phyloP scores from a whole-genome alignment of 345 rosid species.

The Hirschfeldia incana region DNA sequence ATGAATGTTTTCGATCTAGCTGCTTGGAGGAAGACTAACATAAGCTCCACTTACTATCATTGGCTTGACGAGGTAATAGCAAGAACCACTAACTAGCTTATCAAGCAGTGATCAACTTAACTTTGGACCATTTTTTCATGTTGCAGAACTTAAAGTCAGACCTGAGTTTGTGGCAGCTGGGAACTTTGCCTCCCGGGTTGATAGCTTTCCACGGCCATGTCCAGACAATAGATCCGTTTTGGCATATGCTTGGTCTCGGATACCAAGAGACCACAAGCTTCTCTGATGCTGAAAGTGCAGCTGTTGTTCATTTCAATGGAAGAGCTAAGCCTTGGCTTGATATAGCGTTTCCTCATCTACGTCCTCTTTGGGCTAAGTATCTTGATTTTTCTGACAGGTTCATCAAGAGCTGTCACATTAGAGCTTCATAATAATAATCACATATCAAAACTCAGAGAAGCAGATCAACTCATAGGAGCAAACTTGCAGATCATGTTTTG shows the following conservation, averaged over 20 bases:
- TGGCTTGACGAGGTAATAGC: conserved; percentile 83
- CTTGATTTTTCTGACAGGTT: conserved; percentile 83
- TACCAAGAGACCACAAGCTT: conserved; percentile 81
- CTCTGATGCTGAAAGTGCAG: conserved; percentile 66
- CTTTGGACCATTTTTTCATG: not conserved
- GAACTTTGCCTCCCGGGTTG: conserved; percentile 89
- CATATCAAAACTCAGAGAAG: conserved; percentile 35
- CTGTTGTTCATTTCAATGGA: conserved; percentile 91
- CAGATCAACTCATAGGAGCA: conserved; percentile 32
- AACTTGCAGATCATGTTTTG: conserved; percentile 30
- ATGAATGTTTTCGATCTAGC: conserved; percentile 88
- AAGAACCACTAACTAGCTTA: not conserved
- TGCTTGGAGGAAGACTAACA: conserved; percentile 91
- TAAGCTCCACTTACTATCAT: conserved; percentile 80
- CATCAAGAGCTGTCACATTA: conserved; percentile 79
- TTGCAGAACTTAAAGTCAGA: conserved; percentile 92
- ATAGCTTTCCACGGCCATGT: conserved; percentile 91
- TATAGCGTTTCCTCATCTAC: conserved; percentile 79
- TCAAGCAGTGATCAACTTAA: not conserved
- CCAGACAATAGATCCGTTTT: conserved; percentile 83
- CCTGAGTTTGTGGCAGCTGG: conserved; percentile 96
- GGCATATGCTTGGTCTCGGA: conserved; percentile 97
- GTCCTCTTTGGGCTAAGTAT: conserved; percentile 83
- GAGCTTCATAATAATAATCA: conserved; percentile 45
- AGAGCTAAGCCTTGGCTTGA: conserved; percentile 99